phyloP scores from a whole-genome alignment of 2,329 filamentous ascomycete genomes.

The Pestalotiopsis sp. region DNA sequence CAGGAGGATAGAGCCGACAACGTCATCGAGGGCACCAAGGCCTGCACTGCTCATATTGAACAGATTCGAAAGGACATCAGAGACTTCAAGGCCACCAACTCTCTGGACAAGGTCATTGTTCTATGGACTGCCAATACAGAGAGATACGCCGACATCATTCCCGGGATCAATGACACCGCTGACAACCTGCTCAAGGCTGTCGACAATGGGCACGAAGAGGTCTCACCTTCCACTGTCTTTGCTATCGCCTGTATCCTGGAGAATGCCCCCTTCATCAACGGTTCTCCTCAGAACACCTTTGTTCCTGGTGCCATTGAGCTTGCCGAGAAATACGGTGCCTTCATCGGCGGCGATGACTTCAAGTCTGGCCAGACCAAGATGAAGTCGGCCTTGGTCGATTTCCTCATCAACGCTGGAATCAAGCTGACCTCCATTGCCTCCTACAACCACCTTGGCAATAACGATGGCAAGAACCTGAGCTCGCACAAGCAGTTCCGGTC shows the following conservation, averaged over 20 bases:
- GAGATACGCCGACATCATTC: constrained; percentile 84
- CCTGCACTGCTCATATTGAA: constrained; percentile 85
- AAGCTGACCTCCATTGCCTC: constrained; percentile 97
- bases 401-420: constrained; percentile 97
- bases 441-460: constrained; percentile 99
- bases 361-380: constrained; percentile 99
- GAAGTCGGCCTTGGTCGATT: constrained; percentile 98
- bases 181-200: constrained; percentile 91
- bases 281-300: constrained; percentile 98
- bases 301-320: constrained; percentile 90
- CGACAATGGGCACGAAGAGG: constrained; percentile 80
- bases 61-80: constrained; percentile 90
- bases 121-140: constrained; percentile 99
- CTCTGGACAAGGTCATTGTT: constrained; percentile 91
- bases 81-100: constrained; percentile 84
- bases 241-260: constrained; percentile 94
- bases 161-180: constrained; percentile 93
- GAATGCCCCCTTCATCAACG: constrained; percentile 93
- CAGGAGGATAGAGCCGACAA: constrained; percentile 97
- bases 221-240: constrained; percentile 95
- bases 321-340: constrained; percentile 81
- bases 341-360: constrained; percentile 98
- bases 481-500: constrained; percentile 98
- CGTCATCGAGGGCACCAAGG: constrained; percentile 78
- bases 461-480: constrained; percentile 97